phyloP scores from a whole-genome alignment of 2,329 filamentous ascomycete species.

The Trichoderma sp. region DNA sequence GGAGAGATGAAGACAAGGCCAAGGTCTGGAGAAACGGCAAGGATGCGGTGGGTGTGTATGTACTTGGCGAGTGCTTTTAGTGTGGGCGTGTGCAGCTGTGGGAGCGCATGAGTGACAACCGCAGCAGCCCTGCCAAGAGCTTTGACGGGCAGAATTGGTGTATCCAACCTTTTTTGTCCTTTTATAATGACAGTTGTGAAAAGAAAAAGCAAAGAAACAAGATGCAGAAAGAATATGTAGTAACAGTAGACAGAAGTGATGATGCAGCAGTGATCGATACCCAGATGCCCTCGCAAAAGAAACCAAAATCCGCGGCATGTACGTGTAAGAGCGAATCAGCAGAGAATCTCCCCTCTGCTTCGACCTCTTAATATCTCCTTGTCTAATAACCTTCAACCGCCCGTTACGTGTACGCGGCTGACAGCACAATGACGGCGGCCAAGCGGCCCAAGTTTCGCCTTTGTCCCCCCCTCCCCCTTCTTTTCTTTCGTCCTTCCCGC shows the following conservation, averaged over 20 bases:
- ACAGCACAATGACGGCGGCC: slow-evolving; percentile 13
- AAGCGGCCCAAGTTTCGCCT: not conserved
- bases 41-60: not conserved
- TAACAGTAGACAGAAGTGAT: not conserved
- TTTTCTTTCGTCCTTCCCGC: not conserved
- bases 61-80: not conserved
- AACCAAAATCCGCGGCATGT: not conserved
- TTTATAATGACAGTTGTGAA: not conserved
- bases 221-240: not conserved
- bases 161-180: not conserved
- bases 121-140: not conserved
- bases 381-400: not conserved
- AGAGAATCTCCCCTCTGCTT: not conserved
- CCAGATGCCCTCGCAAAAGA: not conserved
- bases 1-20: not conserved
- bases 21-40: not conserved
- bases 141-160: not conserved
- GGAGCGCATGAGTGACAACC: not conserved
- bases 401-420: slow-evolving; percentile 4
- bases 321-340: not conserved
- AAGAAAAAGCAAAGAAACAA: not conserved
- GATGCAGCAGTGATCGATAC: not conserved
- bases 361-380: not conserved
- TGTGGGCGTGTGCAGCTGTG: not conserved
- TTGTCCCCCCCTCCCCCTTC: not conserved